Conservation (phyloP, 1,284 basidiomycete genomes). For the Cryptococcus hybrid region DNA sequence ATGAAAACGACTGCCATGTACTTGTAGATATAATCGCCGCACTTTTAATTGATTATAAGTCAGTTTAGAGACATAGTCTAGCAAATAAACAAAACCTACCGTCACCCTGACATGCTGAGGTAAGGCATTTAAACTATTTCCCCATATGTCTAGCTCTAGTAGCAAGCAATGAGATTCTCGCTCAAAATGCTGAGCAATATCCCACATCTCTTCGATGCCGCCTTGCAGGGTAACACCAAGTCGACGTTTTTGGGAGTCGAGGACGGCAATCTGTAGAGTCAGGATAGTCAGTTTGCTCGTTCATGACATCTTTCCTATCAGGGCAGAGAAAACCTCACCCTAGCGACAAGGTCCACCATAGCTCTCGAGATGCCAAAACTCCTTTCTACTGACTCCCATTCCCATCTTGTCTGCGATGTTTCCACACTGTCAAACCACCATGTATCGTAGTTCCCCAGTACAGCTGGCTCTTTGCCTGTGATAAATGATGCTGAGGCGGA, state of each 20-base stretch:
- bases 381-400: conserved; percentile 40
- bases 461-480: conserved; percentile 32
- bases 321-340: conserved; percentile 18
- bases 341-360: conserved; percentile 35
- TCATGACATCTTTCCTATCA: not conserved
- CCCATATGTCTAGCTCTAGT: conserved; percentile 36
- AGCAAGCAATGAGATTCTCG: conserved; percentile 22
- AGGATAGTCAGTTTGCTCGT: not conserved
- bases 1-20: conserved; percentile 32
- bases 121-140: conserved; percentile 27
- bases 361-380: conserved; percentile 33
- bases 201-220: conserved; percentile 21
- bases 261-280: conserved; percentile 15
- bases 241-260: conserved; percentile 29
- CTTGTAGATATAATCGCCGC: conserved; percentile 40
- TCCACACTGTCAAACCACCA: conserved; percentile 42
- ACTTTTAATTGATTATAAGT: conserved; percentile 11
- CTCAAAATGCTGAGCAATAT: conserved; percentile 24
- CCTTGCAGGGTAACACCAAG: conserved; percentile 18
- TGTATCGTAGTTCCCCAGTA: conserved; percentile 32
- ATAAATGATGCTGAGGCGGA: conserved; percentile 25
- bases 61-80: not conserved
- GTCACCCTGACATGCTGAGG: conserved; percentile 34
- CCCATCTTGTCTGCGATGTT: conserved; percentile 33
- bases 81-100: conserved; percentile 14